Conservation (phyloP, 768 basidiomycete species). For the Tephrocybe sp. region DNA sequence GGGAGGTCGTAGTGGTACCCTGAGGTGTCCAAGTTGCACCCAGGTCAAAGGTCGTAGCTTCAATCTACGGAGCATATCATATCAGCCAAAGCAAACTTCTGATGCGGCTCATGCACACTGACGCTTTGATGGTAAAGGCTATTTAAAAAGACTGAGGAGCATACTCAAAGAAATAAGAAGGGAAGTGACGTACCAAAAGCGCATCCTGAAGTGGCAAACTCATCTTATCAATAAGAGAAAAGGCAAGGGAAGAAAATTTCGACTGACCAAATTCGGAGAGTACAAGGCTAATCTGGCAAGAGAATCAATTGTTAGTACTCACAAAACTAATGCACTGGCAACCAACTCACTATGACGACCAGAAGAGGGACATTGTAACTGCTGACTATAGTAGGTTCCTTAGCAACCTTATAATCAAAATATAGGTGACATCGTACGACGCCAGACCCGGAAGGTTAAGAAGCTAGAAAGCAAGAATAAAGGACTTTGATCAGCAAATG, state of each 20-base stretch:
- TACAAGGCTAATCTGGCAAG: conserved; percentile 39
- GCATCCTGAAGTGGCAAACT: too few species aligned
- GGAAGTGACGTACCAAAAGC: too few species aligned
- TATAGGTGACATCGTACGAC: conserved; percentile 30
- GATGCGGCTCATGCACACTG: conserved; percentile 16
- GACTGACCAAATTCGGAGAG: conserved; percentile 52
- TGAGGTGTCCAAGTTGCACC: conserved; percentile 41
- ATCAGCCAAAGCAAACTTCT: neutral
- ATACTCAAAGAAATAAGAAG: conserved; percentile 1
- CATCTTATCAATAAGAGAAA: conserved; percentile 1
- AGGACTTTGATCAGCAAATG: too few species aligned
- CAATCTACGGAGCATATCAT: conserved; percentile 32
- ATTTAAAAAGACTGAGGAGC: neutral
- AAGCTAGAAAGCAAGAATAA: too few species aligned
- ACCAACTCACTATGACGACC: conserved; percentile 41
- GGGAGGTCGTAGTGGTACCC: conserved; percentile 31
- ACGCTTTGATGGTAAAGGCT: conserved; percentile 53
- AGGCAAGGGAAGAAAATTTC: neutral
- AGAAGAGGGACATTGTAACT: conserved; percentile 43
- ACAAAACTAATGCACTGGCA: neutral
- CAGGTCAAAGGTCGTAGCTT: conserved; percentile 43
- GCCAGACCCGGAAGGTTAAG: conserved; percentile 44
- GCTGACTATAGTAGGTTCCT: conserved; percentile 51
- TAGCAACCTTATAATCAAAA: neutral
- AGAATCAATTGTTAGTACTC: neutral